phyloP scores from a whole-genome alignment of 2,329 filamentous ascomycete genomes.

The Fusarium subtropicale region DNA sequence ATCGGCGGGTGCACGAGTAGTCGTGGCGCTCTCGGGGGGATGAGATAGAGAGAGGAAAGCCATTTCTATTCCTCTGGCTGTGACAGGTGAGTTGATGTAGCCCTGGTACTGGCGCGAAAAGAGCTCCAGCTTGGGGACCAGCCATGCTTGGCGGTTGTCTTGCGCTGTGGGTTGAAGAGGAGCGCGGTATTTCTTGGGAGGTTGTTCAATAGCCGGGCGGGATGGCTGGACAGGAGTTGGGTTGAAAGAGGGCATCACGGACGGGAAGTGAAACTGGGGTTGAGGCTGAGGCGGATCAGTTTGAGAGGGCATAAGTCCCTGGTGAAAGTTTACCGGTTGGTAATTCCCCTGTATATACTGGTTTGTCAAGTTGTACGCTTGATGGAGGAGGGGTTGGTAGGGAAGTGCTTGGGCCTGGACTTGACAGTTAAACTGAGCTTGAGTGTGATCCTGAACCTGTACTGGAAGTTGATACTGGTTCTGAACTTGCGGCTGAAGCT shows the following conservation, averaged over 20 bases:
- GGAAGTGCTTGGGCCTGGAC: not conserved
- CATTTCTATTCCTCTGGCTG: not conserved
- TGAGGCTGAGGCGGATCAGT: not conserved
- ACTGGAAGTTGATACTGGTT: not conserved
- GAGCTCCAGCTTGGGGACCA: constrained; percentile 9
- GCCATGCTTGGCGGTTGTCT: not conserved
- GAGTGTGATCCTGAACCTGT: not conserved
- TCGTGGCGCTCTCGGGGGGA: not conserved
- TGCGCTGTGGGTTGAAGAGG: not conserved
- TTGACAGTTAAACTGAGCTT: not conserved
- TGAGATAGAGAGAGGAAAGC: constrained; percentile 20
- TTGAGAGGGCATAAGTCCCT: not conserved
- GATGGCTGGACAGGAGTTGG: not conserved
- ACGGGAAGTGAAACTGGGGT: not conserved
- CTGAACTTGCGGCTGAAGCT: not conserved
- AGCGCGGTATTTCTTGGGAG: not conserved
- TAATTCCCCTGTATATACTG: not conserved
- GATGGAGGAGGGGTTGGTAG: not conserved
- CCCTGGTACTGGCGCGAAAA: constrained; percentile 25
- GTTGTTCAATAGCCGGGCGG: not conserved
- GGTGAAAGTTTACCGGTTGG: not conserved
- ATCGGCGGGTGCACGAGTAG: constrained; percentile 2
- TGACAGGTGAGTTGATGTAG: not conserved
- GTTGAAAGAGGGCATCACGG: not conserved
- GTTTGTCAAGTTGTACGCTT: not conserved